Percentiles rank a stretch among this genome's conserved stretches.
Conservation (phyloP, 306 rosid species). For the Calophaca sinica region DNA sequence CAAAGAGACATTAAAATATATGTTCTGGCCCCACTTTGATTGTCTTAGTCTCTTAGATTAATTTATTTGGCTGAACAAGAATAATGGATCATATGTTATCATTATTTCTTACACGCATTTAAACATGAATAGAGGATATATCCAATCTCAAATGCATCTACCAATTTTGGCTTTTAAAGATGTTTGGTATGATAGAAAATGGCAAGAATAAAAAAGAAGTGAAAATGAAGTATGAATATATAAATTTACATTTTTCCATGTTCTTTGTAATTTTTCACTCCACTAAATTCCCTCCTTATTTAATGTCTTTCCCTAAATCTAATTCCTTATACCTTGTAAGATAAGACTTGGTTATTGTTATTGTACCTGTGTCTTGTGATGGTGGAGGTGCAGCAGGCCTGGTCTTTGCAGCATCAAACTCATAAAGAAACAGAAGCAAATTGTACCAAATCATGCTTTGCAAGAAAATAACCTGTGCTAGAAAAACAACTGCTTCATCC, state of each 20-base stretch:
- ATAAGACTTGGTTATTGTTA: too few relatives aligned
- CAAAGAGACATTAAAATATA: conserved; percentile 1
- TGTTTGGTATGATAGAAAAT: background rate
- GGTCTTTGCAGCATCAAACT: conserved; percentile 69
- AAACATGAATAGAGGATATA: conserved; percentile 9
- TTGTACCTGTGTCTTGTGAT: conserved; percentile 69
- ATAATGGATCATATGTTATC: conserved; percentile 15
- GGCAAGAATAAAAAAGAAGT: too few relatives aligned
- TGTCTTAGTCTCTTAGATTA: conserved; percentile 34
- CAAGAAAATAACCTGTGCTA: conserved; percentile 78
- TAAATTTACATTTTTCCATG: too few relatives aligned
- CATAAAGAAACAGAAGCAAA: conserved; percentile 75
- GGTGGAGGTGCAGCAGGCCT: conserved; percentile 55
- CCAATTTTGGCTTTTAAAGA: background rate
- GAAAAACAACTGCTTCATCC: conserved; percentile 60
- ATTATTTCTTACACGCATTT: background rate
- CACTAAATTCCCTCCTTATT: background rate
- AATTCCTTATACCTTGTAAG: background rate
- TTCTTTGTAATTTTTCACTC: background rate
- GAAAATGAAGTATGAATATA: too few relatives aligned
- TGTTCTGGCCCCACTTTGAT: conserved; percentile 34
- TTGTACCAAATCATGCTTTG: conserved; percentile 95
- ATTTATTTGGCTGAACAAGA: conserved; percentile 21
- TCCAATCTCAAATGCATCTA: conserved; percentile 1
- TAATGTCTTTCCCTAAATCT: conserved; percentile 1